A percentile compares a stretch with the other conserved stretches of the same genome.
Conservation (phyloP, 2,329 filamentous ascomycete genomes). For the Scytalidium lignicola region DNA sequence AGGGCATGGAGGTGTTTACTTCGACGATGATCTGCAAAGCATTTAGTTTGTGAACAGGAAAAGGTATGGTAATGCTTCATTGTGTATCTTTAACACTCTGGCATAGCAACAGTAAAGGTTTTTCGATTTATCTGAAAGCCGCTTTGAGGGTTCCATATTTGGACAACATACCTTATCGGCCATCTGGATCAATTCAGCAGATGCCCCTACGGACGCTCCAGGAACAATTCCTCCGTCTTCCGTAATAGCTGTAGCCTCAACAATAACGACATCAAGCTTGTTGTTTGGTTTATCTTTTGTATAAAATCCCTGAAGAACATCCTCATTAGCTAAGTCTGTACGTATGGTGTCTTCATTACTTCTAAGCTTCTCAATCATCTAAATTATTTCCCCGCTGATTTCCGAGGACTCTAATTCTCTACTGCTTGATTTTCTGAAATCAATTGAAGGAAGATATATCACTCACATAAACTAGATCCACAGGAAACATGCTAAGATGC, state of each 20-base stretch:
- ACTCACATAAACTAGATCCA: conserved; percentile 72
- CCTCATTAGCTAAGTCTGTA: conserved; percentile 4
- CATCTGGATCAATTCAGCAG: conserved; percentile 82
- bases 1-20: conserved; percentile 81
- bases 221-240: conserved; percentile 86
- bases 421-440: neutral
- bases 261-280: conserved; percentile 71
- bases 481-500: conserved; percentile 87
- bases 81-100: too few species aligned
- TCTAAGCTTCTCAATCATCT: neutral
- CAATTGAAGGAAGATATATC: conserved; percentile 2
- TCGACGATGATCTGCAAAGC: conserved; percentile 70
- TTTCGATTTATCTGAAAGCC: too few species aligned
- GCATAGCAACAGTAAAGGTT: too few species aligned
- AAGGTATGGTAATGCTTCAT: too few species aligned
- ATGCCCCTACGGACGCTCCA: conserved; percentile 79
- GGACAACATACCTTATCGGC: conserved; percentile 63
- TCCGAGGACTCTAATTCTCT: too few species aligned
- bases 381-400: too few species aligned
- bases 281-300: conserved; percentile 73
- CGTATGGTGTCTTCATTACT: neutral
- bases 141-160: neutral
- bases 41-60: neutral
- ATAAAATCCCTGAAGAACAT: conserved; percentile 60
- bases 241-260: conserved; percentile 82